Base-by-base conservation (phyloP, 108 stramenopile genomes). In the Nitzschia sp. region DNA sequence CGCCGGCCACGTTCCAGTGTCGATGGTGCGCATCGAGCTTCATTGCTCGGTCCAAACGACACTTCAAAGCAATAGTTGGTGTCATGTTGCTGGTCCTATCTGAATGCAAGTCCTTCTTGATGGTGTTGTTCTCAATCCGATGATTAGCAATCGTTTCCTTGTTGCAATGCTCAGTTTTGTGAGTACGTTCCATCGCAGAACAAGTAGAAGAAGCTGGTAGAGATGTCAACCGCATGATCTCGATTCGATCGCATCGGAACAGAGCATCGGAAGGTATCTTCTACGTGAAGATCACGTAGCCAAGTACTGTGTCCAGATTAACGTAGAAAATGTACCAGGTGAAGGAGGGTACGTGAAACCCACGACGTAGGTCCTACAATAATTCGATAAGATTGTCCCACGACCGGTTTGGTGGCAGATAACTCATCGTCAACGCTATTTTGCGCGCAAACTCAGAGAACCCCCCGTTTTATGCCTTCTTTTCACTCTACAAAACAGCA, bases 161-260 rank as follows among this genome's bases (percentile, higher is more conserved):
- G 48, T 4, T 50, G 48, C 48, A 50, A 50, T 50, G 48, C 48
- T 50, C 4, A 21, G 5, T 11, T 58, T 58, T 58, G 29, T 58
- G 56, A 11, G 48, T 50, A 50, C 41, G 31, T 41, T 61, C 60
- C 26, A 38, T 61, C 60, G 44, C 60, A 34, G 60, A 61, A 61
- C 60, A 61, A 61, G 38, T 61, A 8, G 38, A n/a, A n/a, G n/a
- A n/a, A n/a, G n/a, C n/a, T n/a, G n/a, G n/a, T n/a, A n/a, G n/a
- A n/a, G n/a, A n/a, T n/a, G n/a, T n/a, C n/a, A n/a, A n/a, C n/a
- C n/a, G n/a, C n/a, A n/a, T n/a, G n/a, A 21, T 50, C 48, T 50
- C 13, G 38, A 41, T 41, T 29, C 33, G 30, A 11, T 29, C 16
- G 15, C n/a, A 61, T 61, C 60, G 41, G 57, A 29, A 58, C 30